phyloP scores from a whole-genome alignment of 2,329 filamentous ascomycete species.

The Capronia epimyces region DNA sequence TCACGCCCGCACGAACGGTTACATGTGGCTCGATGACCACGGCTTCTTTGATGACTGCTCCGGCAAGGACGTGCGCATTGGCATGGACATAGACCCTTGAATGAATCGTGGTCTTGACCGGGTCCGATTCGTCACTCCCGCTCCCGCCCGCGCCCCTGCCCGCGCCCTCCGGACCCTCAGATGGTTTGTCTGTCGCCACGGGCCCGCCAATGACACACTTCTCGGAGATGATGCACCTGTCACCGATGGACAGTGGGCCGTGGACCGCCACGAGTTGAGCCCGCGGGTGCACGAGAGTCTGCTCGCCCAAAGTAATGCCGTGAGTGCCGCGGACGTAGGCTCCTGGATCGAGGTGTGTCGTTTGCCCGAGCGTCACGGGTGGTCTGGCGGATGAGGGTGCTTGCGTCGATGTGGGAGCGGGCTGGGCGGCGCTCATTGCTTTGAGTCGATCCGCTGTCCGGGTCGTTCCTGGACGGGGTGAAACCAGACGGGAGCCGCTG shows the following conservation, averaged over 20 bases:
- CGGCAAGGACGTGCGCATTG: slow-evolving; percentile 35
- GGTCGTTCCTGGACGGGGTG: neutral
- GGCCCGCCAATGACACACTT: slow-evolving; percentile 40
- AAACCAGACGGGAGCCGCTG: too few species aligned
- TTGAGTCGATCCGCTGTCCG: neutral
- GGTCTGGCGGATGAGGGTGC: slow-evolving; percentile 26
- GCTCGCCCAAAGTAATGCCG: slow-evolving; percentile 70
- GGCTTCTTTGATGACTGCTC: slow-evolving; percentile 37
- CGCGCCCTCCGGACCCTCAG: slow-evolving; percentile 2
- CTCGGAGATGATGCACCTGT: slow-evolving; percentile 77
- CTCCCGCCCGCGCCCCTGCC: neutral
- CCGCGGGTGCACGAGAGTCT: slow-evolving; percentile 81
- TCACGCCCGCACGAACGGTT: slow-evolving; percentile 33
- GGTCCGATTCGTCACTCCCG: slow-evolving; percentile 10
- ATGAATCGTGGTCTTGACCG: slow-evolving; percentile 34
- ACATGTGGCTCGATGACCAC: slow-evolving; percentile 44
- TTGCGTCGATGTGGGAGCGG: neutral
- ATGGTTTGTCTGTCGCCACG: slow-evolving; percentile 31
- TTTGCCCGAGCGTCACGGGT: slow-evolving; percentile 32
- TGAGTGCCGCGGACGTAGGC: slow-evolving; percentile 62
- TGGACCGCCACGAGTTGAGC: slow-evolving; percentile 70
- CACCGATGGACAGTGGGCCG: slow-evolving; percentile 73
- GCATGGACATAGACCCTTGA: slow-evolving; percentile 39
- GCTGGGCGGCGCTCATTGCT: neutral
- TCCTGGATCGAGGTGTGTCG: slow-evolving; percentile 43